Conservation (phyloP, 768 basidiomycete genomes). For the Tulasnella sp. region DNA sequence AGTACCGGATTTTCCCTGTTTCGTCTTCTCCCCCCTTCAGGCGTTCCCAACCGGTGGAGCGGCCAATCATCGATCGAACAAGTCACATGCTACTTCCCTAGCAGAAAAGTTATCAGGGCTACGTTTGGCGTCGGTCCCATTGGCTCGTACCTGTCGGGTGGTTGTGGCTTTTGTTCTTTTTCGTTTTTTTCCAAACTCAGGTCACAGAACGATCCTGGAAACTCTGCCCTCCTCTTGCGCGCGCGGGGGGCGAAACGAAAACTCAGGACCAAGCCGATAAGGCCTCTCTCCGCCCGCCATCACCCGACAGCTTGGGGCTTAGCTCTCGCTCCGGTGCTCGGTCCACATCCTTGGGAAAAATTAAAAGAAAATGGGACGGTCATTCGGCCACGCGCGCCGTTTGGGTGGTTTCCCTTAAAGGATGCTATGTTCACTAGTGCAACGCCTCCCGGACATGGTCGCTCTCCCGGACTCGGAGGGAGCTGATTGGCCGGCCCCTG, state of each 20-base stretch:
- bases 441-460: not conserved
- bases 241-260: not conserved
- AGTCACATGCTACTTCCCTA: not conserved
- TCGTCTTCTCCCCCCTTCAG: conserved; percentile 7
- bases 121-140: not conserved
- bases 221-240: not conserved
- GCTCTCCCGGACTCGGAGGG: not conserved
- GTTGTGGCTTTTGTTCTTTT: not conserved
- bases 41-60: conserved; percentile 1
- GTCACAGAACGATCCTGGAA: not conserved
- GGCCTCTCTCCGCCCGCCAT: conserved; percentile 9
- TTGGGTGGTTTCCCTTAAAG: not conserved
- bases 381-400: not conserved
- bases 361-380: not conserved
- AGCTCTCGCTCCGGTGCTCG: conserved; percentile 4
- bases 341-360: conserved; percentile 2
- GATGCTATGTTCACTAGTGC: not conserved
- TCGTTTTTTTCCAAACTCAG: not conserved
- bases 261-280: not conserved
- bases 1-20: not conserved
- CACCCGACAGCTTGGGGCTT: not conserved
- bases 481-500: not conserved
- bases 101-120: not conserved
- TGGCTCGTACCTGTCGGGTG: not conserved
- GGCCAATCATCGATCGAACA: not conserved